Evolutionary conservation across 192 early-diverging fungal species (phyloP), one percentile per base, ranked within the genome.

Genomic region (Gryganskiella cystojenkinii): DNA sequence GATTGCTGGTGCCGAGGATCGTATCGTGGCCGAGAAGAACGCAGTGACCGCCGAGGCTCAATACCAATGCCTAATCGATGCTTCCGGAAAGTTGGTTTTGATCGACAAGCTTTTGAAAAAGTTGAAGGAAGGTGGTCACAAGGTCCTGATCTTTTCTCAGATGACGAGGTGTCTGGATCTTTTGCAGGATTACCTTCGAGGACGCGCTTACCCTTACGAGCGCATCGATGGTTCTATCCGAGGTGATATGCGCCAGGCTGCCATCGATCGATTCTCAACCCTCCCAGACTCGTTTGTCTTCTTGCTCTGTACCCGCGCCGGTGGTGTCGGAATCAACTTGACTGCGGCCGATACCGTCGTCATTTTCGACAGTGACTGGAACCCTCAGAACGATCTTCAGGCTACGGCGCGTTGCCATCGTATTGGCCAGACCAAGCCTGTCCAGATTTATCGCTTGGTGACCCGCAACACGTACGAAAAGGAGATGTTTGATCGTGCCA

Each of bases 401-500:
- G 94, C 94, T 5, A 93, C 94, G 68, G 87, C 88, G 9, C 90
- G 94, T 61, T 90, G 90, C 60, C 93, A 96, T 83, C 88, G 94
- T 82, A 96, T 96, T 80, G 94, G 94, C 9, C 94, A 96, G 70
- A 96, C 91, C 61, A 94, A 94, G 67, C 85, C 90, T 2, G 94
- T 96, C 4, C 92, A 94, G 65, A 86, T 85, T 37, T 90, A 87
- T 57, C 90, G 93, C 37, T 75, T 95, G 13, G 88, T 95, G 15
- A 94, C 91, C 22, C 82, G 90, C 43, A 94, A 94, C 68, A 95
- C 94, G 0, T 95, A 95, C 69, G 94, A 95, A 72, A 91, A 91
- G 27, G 94, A 95, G 51, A 95, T 95, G 94, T 95, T 95, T 86
- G 93, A 95, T 73, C 84, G 90, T 9, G 94, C 94, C 9, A 93